phyloP scores from a whole-genome alignment of 2,329 filamentous ascomycete genomes.

The Alternaria longipes region DNA sequence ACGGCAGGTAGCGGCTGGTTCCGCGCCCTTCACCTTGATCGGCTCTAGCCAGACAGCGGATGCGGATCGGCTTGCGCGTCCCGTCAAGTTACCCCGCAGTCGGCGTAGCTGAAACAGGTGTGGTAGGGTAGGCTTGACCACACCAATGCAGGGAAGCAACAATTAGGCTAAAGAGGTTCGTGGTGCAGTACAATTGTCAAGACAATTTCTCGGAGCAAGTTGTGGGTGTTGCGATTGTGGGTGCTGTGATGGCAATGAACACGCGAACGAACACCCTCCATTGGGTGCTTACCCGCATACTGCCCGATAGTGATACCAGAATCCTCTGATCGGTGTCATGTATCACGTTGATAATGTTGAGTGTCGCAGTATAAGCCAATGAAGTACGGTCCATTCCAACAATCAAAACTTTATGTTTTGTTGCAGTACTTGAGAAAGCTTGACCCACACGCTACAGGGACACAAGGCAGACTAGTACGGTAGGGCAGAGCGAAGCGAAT shows the following conservation, averaged over 20 bases:
- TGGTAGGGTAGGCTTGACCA: neutral
- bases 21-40: neutral
- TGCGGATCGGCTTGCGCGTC: neutral
- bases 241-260: neutral
- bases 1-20: neutral
- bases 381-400: no score
- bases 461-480: no score
- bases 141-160: neutral
- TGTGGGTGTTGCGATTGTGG: neutral
- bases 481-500: no score
- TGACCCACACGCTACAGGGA: no score
- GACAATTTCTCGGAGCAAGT: neutral
- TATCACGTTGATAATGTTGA: neutral
- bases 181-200: neutral
- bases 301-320: neutral
- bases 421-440: no score
- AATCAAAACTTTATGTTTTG: no score
- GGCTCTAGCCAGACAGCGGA: neutral
- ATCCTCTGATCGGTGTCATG: neutral
- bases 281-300: neutral
- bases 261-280: neutral
- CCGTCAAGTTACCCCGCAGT: neutral
- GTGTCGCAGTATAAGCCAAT: neutral
- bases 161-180: neutral
- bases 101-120: neutral